These are phyloP conservation scores for Kuraishia molischiana DNA, from an alignment of 805 yeast genomes.

Conservation along the genomic window DNA sequence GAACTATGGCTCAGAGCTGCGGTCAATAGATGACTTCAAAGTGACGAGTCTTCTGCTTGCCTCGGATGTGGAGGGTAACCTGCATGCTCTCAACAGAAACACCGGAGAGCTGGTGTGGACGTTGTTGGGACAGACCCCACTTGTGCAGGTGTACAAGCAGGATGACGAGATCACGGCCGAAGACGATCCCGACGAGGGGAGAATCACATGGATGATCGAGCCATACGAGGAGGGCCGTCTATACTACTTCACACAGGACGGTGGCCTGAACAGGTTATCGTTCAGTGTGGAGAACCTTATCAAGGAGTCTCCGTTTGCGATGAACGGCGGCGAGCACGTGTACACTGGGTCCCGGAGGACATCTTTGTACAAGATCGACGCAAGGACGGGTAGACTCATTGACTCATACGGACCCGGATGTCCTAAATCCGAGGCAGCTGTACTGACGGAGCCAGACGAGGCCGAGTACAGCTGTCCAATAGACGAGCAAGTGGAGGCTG, in stretches of 20 bases:
- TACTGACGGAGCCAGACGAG: conserved; percentile 3
- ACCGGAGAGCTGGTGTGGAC: conserved; percentile 78
- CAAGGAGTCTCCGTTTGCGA: conserved; percentile 75
- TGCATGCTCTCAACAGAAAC: conserved; percentile 70
- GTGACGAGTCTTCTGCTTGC: conserved; percentile 51
- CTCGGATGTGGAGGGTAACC: conserved; percentile 78
- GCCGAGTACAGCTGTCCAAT: conserved; percentile 6
- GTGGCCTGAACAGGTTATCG: conserved; percentile 76
- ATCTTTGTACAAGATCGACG: conserved; percentile 63
- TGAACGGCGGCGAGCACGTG: conserved; percentile 64
- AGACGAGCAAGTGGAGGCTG: conserved; percentile 5
- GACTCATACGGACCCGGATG: conserved; percentile 44
- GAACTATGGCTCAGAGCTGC: not conserved
- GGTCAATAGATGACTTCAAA: conserved; percentile 14
- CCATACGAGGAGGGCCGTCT: conserved; percentile 80
- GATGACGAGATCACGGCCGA: conserved; percentile 1
- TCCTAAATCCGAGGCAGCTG: conserved; percentile 1
- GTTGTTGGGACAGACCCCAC: conserved; percentile 51
- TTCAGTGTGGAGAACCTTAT: conserved; percentile 71
- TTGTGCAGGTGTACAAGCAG: conserved; percentile 25
- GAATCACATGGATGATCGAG: conserved; percentile 76
- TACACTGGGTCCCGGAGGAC: conserved; percentile 83
- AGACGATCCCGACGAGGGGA: conserved; percentile 10
- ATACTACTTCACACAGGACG: conserved; percentile 65
- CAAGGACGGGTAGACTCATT: conserved; percentile 63